Evolutionary conservation across 1,139 yeast species (phyloP), one percentile per base, ranked within the genome.

Genomic region (Blastobotrys capitulatus): DNA sequence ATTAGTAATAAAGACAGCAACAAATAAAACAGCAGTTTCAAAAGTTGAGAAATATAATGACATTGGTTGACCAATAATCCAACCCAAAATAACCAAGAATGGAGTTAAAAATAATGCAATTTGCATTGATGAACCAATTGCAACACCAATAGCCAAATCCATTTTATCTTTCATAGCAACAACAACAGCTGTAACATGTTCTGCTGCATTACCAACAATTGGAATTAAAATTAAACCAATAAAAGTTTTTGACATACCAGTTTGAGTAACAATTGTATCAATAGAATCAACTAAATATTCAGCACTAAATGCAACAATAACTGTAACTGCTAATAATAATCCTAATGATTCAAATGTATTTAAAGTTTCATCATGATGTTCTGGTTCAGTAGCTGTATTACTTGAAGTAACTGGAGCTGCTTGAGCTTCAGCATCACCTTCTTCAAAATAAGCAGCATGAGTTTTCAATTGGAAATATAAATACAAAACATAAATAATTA

Each of bases 201-300:
- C 98, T 13, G 98, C 97, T 1, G 98, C 98, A 62, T 92, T 92
- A 52, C 98, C 98, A 29, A 92, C 97, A 56, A 94, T 90, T 44
- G 98, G 98, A 55, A 92, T 83, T 45, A 92, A 81, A 60, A 92
- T 85, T 58, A 92, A 75, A 67, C 98, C 98, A 60, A 92, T 88
- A 63, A 92, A 92, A 0, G 97, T 90, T 75, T 90, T 92, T 46
- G 96, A 86, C 55, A 92, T 75, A 3, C 96, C 96, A 2, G 95
- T 80, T 38, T 80, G 71, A 54, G 74, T 86, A 38, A 92, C 98
- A 56, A 92, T 81, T 53, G 79, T 83, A 69, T 92, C 97, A 60
- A 92, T 92, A 29, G 96, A 83, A 35, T 90, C 94, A 50, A 92
- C 98, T 58, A 92, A 77, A 68, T 79, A 86, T 68, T 92, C 98